These are phyloP conservation scores for Saturnispora hagleri DNA, from an alignment of 805 yeast genomes.

Conservation along the genomic window DNA sequence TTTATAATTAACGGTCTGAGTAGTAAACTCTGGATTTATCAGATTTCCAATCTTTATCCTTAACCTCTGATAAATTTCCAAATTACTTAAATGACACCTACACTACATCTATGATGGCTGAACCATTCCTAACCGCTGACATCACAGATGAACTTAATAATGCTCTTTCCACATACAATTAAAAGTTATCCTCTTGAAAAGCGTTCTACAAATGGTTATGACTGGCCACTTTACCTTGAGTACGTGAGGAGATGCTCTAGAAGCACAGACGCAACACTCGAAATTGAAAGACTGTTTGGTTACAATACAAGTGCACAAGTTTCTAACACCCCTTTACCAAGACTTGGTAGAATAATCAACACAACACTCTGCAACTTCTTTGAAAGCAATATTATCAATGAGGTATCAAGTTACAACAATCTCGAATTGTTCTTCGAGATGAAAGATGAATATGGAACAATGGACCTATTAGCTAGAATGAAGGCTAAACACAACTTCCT, in stretches of 20 bases:
- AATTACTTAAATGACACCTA: neutral
- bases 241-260: neutral
- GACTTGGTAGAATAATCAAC: neutral
- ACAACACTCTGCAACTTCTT: neutral
- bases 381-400: too few relatives aligned
- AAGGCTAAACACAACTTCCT: too few relatives aligned
- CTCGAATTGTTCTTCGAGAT: too few relatives aligned
- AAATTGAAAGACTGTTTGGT: slow-evolving; percentile 3
- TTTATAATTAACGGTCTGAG: too few relatives aligned
- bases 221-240: neutral
- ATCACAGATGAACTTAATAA: neutral
- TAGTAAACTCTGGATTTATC: neutral
- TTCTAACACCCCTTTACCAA: neutral
- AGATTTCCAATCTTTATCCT: neutral
- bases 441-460: too few relatives aligned
- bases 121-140: neutral
- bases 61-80: neutral
- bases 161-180: neutral
- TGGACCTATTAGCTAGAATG: too few relatives aligned
- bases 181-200: neutral
- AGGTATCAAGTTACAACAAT: too few relatives aligned
- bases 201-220: neutral
- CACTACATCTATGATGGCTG: neutral
- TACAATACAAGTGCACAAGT: neutral
- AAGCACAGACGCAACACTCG: neutral